A percentile compares a stretch with the other conserved stretches of the same genome.
phyloP scores from a whole-genome alignment of 2,329 filamentous ascomycete genomes.

The Colletotrichum acutatum region DNA sequence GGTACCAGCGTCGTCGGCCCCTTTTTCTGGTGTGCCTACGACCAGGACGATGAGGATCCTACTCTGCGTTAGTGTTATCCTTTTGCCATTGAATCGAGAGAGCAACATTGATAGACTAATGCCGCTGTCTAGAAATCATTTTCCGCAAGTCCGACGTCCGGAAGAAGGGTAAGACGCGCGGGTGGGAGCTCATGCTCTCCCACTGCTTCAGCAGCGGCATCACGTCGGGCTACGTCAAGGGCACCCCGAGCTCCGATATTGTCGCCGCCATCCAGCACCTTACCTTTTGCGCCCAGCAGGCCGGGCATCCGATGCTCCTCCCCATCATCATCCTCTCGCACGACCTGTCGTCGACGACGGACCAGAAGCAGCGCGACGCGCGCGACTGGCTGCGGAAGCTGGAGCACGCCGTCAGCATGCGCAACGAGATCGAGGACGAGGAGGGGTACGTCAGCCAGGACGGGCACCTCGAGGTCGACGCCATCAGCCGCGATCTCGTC shows the following conservation, averaged over 20 bases:
- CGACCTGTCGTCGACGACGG: constrained; percentile 65
- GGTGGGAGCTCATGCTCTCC: constrained; percentile 73
- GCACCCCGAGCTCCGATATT: constrained; percentile 67
- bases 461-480: constrained; percentile 66
- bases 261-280: constrained; percentile 61
- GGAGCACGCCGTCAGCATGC: constrained; percentile 70
- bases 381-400: constrained; percentile 70
- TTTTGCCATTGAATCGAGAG: background rate
- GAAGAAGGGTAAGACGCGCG: constrained; percentile 71
- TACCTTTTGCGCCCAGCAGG: constrained; percentile 57
- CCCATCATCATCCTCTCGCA: constrained; percentile 68
- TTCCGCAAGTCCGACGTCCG: constrained; percentile 75
- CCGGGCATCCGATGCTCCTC: constrained; percentile 68
- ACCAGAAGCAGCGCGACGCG: constrained; percentile 71
- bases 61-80: constrained; percentile 61
- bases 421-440: constrained; percentile 67
- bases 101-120: constrained; percentile 9
- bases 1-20: constrained; percentile 69
- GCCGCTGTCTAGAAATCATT: constrained; percentile 61
- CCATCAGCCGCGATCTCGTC: constrained; percentile 70
- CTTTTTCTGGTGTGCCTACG: constrained; percentile 70
- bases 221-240: constrained; percentile 71
- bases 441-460: constrained; percentile 64
- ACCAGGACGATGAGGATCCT: constrained; percentile 66
- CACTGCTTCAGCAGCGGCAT: constrained; percentile 64